Evolutionary conservation across 1,284 basidiomycete genomes (phyloP).

Genomic region (Leccinum glutinopallens): DNA sequence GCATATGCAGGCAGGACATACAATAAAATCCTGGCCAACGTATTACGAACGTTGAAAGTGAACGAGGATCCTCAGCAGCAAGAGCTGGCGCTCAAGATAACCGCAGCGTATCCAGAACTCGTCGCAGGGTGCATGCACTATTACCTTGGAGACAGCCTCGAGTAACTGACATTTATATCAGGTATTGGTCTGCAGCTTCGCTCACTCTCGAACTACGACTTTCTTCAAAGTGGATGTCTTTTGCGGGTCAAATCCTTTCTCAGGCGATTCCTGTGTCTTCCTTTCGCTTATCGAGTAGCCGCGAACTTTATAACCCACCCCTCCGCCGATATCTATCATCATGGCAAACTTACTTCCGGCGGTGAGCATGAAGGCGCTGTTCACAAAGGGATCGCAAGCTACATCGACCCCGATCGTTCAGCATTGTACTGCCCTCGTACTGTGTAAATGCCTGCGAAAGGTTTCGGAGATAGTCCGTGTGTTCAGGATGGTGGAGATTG

Average conservation of each 20-base stretch:
- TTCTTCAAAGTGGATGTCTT: conserved; percentile 87
- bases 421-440: conserved; percentile 76
- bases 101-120: conserved; percentile 84
- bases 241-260: conserved; percentile 77
- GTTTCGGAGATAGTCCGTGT: conserved; percentile 55
- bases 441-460: conserved; percentile 76
- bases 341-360: conserved; percentile 67
- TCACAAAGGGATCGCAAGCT: no score
- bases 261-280: conserved; percentile 68
- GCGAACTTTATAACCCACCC: conserved; percentile 56
- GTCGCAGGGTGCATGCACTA: conserved; percentile 63
- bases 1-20: conserved; percentile 57
- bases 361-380: no score
- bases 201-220: conserved; percentile 82
- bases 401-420: conserved; percentile 62
- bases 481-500: conserved; percentile 53
- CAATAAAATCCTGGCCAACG: conserved; percentile 83
- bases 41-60: conserved; percentile 74
- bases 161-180: conserved; percentile 31
- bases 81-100: conserved; percentile 79
- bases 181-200: conserved; percentile 77
- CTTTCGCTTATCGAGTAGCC: conserved; percentile 52
- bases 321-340: conserved; percentile 70
- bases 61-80: conserved; percentile 88
- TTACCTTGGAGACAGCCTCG: neutral